These are phyloP conservation scores for Maudiozyma turicensis DNA, from an alignment of 805 yeast species.

Conservation along the genomic window DNA sequence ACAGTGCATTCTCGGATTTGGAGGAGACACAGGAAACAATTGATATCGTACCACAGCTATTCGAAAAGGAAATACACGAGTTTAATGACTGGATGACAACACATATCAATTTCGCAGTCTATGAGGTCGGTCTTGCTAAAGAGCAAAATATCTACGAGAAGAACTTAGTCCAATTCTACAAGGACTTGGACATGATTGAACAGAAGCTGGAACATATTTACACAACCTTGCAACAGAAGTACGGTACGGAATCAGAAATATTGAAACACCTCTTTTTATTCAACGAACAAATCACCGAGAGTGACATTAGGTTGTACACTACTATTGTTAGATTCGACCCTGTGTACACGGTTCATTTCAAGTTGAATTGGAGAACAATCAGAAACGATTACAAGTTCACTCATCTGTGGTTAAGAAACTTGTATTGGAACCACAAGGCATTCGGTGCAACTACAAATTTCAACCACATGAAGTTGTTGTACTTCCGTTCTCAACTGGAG, in stretches of 20 bases:
- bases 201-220: slow-evolving; percentile 63
- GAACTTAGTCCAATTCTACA: slow-evolving; percentile 55
- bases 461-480: slow-evolving; percentile 82
- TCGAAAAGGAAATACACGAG: slow-evolving; percentile 54
- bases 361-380: slow-evolving; percentile 74
- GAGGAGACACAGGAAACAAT: slow-evolving; percentile 23
- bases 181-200: slow-evolving; percentile 63
- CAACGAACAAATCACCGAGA: slow-evolving; percentile 70
- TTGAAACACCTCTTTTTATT: slow-evolving; percentile 35
- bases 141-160: slow-evolving; percentile 70
- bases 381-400: slow-evolving; percentile 66
- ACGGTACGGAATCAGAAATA: slow-evolving; percentile 16
- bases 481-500: slow-evolving; percentile 69
- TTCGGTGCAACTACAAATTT: slow-evolving; percentile 77
- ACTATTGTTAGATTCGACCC: slow-evolving; percentile 86
- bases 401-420: slow-evolving; percentile 66
- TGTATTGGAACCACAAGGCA: slow-evolving; percentile 69
- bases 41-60: slow-evolving; percentile 49
- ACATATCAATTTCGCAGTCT: slow-evolving; percentile 84
- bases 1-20: slow-evolving; percentile 55
- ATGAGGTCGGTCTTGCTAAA: slow-evolving; percentile 83
- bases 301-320: slow-evolving; percentile 76
- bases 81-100: slow-evolving; percentile 74
- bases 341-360: slow-evolving; percentile 89
- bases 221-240: slow-evolving; percentile 40